Evolutionary conservation across 345 rosid species (phyloP).

Genomic region (Erucastrum elatum): DNA sequence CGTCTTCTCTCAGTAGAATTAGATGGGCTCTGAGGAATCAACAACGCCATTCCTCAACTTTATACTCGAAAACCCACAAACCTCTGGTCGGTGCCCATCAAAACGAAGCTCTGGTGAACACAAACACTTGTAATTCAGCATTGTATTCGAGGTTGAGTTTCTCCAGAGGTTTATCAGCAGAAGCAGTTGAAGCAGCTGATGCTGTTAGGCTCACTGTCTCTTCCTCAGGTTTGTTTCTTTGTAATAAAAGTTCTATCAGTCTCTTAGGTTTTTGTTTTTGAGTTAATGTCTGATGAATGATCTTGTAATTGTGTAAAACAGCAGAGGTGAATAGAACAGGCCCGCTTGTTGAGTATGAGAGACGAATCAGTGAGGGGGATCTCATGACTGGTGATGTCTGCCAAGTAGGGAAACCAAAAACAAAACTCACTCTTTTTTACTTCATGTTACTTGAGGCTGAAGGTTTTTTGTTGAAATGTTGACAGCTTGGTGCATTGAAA

Average conservation of each 20-base stretch:
- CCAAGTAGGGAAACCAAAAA: slow-evolving; percentile 52
- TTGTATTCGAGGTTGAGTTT: slow-evolving; percentile 22
- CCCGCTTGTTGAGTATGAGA: slow-evolving; percentile 85
- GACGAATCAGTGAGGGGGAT: slow-evolving; percentile 74
- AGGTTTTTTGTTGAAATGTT: slow-evolving; percentile 19
- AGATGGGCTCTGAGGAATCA: slow-evolving; percentile 46
- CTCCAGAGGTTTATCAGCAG: slow-evolving; percentile 54
- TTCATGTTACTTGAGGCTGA: background rate
- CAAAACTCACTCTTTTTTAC: too few relatives aligned
- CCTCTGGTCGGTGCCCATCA: slow-evolving; percentile 27
- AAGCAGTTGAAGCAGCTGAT: slow-evolving; percentile 39
- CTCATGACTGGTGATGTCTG: slow-evolving; percentile 85
- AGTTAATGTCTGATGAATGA: background rate
- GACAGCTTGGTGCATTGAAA: slow-evolving; percentile 70
- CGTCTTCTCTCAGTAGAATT: slow-evolving; percentile 40
- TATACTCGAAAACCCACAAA: slow-evolving; percentile 35
- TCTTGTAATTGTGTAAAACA: slow-evolving; percentile 22
- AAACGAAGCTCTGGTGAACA: slow-evolving; percentile 20
- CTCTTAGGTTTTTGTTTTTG: background rate
- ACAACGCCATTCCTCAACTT: slow-evolving; percentile 28
- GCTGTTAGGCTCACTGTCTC: slow-evolving; percentile 39
- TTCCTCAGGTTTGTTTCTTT: slow-evolving; percentile 15
- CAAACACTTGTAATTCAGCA: slow-evolving; percentile 28
- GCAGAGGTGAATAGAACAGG: slow-evolving; percentile 65
- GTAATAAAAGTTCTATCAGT: background rate